A percentile compares a stretch with the other conserved stretches of the same genome.
Conservation (phyloP, 768 basidiomycete genomes). For the Aureoboletus auriporus region DNA sequence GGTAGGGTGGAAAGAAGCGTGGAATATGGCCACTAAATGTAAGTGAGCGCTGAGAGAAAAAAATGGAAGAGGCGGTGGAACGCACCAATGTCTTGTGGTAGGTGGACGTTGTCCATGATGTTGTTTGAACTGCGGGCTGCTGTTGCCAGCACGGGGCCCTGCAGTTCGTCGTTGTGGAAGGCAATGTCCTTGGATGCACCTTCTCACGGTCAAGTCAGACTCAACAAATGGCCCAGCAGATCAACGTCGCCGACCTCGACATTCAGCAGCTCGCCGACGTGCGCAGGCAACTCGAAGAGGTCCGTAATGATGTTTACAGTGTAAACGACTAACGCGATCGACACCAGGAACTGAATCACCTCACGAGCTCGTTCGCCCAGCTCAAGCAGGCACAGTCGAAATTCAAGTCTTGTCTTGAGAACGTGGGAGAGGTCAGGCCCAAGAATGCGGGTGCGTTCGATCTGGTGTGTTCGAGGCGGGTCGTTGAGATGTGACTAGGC, state of each 20-base stretch:
- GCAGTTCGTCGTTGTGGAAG: slow-evolving; percentile 16
- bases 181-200: slow-evolving; percentile 17
- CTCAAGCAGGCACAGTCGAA: slow-evolving; percentile 91
- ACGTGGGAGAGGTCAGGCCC: slow-evolving; percentile 69
- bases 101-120: slow-evolving; percentile 28
- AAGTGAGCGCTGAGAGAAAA: too few relatives aligned
- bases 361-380: slow-evolving; percentile 88
- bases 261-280: slow-evolving; percentile 85
- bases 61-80: neutral
- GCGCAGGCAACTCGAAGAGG: slow-evolving; percentile 89
- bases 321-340: neutral
- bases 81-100: slow-evolving; percentile 55
- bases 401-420: slow-evolving; percentile 84
- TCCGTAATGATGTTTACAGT: slow-evolving; percentile 23
- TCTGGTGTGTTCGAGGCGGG: neutral
- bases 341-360: slow-evolving; percentile 81
- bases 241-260: slow-evolving; percentile 81
- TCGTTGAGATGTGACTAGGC: slow-evolving; percentile 38
- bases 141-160: slow-evolving; percentile 15
- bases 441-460: slow-evolving; percentile 53
- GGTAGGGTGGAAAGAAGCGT: slow-evolving; percentile 82
- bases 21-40: slow-evolving; percentile 70
- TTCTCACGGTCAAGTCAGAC: slow-evolving; percentile 22
- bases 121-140: slow-evolving; percentile 17
- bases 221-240: slow-evolving; percentile 47